Base-by-base conservation (phyloP, 257 asterid species). In the Euphrasia confusa region DNA sequence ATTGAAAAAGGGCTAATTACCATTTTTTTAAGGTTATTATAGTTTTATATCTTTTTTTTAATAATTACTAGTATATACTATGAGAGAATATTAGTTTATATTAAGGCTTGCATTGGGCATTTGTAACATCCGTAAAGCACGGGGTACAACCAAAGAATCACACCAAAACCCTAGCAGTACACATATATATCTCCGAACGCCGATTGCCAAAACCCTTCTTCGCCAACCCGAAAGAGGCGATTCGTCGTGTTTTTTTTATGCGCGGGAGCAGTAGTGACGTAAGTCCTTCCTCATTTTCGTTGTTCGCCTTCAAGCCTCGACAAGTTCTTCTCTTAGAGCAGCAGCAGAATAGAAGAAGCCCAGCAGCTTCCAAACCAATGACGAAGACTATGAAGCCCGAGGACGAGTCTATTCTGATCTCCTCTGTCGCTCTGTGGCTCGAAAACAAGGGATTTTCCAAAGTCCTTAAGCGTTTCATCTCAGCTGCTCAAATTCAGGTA, bases 401-500 rank as follows among this genome's bases (percentile, higher is more conserved):
- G n/a, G 70, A 76, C 39, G 80, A 82, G 3, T 68, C 83, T 21
- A 4, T 67, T 52, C 63, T 83, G 60, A 24, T 62, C 12, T 78
- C 26, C 59, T 75, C 86, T 5, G 48, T 83, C 10, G 86, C 85
- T 35, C 63, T 75, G 39, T 83, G 85, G 84, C 84, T 83, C 30
- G 44, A 75, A 44, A 78, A 61, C 3, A 73, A 72, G 60, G 86
- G 86, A 59, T 74, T 64, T 21, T 53, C 82, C 61, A 80, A 83
- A 78, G 80, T 74, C 21, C 77, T 80, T 48, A 80, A 83, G 64
- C 82, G 86, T 13, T 78, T 80, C 75, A 63, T 78, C 42, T 48
- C 81, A 27, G 75, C 74, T 13, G 78, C 86, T 58, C 78, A 71
- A 71, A 78, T 81, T 71, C 45, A 81, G 87, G 87, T 78, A 47